phyloP scores from a whole-genome alignment of 169 alveolate species.

The Amoebophrya sp. region DNA sequence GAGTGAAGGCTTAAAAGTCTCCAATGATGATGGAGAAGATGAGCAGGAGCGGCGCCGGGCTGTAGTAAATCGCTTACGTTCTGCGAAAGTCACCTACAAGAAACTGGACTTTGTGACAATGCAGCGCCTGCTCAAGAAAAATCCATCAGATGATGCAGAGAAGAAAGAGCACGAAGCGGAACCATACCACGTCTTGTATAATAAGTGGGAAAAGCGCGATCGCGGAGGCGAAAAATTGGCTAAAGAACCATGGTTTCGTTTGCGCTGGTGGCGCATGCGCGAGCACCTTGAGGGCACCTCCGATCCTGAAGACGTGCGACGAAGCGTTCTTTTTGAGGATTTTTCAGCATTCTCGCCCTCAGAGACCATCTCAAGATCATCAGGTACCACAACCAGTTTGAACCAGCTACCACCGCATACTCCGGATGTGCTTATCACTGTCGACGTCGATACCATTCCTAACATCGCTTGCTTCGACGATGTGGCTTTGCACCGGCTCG shows the following conservation, averaged over 20 bases:
- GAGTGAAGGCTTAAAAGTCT: too few relatives aligned
- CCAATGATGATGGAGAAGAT: not conserved
- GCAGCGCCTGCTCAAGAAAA: not conserved
- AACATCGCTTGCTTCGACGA: not conserved
- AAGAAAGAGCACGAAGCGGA: not conserved
- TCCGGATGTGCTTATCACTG: not conserved
- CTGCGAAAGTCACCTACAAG: too few relatives aligned
- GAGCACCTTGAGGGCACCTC: too few relatives aligned
- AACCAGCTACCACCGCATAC: too few relatives aligned
- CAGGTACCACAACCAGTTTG: too few relatives aligned
- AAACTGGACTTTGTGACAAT: too few relatives aligned
- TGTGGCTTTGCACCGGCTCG: slow-evolving; percentile 20
- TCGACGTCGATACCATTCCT: not conserved
- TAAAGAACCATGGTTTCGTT: not conserved
- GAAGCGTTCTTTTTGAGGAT: too few relatives aligned
- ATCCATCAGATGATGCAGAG: not conserved
- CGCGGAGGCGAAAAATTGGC: not conserved
- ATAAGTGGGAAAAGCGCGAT: not conserved
- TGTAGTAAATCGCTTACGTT: too few relatives aligned
- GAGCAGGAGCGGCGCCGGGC: not conserved
- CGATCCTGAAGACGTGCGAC: too few relatives aligned
- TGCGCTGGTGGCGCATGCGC: slow-evolving; percentile 21
- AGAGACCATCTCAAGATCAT: too few relatives aligned
- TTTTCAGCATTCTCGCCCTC: too few relatives aligned
- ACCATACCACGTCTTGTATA: too few relatives aligned